phyloP scores from a whole-genome alignment of 371 early-diverging fungal species.

The Choanephora cucurbitarum region DNA sequence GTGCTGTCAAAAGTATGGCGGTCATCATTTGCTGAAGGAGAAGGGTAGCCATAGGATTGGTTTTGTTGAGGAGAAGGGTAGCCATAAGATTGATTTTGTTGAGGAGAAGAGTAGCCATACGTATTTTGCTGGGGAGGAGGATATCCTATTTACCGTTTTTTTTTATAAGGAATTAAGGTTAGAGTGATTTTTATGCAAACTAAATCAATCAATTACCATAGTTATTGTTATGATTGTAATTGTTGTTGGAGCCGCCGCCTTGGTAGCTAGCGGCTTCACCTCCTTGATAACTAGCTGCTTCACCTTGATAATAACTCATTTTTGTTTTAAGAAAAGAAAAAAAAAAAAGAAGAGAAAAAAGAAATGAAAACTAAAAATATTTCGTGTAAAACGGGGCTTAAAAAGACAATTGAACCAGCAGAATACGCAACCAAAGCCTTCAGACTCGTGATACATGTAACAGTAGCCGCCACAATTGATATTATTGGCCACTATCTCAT shows the following conservation, averaged over 20 bases:
- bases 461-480: too few species aligned
- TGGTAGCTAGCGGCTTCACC: conserved; percentile 41
- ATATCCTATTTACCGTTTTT: background rate
- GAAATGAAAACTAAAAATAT: too few species aligned
- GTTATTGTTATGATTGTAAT: conserved; percentile 2
- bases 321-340: conserved; percentile 1
- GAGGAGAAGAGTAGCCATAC: background rate
- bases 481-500: too few species aligned
- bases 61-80: conserved; percentile 5
- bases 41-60: conserved; percentile 6
- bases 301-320: conserved; percentile 13
- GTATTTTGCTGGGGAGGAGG: background rate
- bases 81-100: conserved; percentile 3
- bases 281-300: conserved; percentile 17
- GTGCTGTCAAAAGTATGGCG: conserved; percentile 22
- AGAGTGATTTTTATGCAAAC: background rate
- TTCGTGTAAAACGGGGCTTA: too few species aligned
- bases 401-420: too few species aligned
- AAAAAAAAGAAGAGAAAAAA: background rate
- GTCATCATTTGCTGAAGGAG: conserved; percentile 14
- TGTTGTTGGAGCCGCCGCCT: conserved; percentile 9
- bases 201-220: background rate
- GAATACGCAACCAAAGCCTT: too few species aligned
- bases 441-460: too few species aligned
- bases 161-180: background rate